A percentile compares a stretch with the other conserved stretches of the same genome.
phyloP scores from a whole-genome alignment of 305 asterid genomes.

The Fraxinus sp. region DNA sequence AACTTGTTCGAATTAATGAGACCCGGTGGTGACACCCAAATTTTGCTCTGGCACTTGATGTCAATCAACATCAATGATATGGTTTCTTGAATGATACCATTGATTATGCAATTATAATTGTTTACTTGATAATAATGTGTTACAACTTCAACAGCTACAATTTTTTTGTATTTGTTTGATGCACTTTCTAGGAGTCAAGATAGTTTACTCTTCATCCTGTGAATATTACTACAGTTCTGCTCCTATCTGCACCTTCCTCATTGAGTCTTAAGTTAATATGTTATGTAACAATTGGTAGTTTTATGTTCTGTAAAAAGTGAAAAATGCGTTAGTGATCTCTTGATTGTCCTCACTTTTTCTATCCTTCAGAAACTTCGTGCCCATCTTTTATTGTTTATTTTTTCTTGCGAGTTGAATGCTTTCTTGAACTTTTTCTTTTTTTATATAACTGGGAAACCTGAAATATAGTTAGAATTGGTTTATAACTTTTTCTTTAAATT shows the following conservation, averaged over 20 bases:
- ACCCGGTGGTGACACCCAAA: not conserved
- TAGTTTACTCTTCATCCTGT: no score
- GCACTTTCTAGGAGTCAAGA: no score
- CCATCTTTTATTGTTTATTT: not conserved
- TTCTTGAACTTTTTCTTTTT: not conserved
- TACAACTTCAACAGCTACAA: no score
- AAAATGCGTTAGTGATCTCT: not conserved
- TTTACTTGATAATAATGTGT: not conserved
- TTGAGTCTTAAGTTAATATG: no score
- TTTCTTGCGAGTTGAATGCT: not conserved
- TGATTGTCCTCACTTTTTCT: not conserved
- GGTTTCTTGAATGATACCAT: not conserved
- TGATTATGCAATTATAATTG: not conserved
- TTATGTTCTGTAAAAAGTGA: no score
- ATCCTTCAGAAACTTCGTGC: not conserved
- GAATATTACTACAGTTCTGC: no score
- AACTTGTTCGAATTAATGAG: not conserved
- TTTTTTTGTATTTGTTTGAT: no score
- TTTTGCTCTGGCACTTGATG: not conserved
- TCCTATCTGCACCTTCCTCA: no score
- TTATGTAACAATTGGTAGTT: no score
- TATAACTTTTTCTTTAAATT: no score
- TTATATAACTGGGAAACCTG: not conserved
- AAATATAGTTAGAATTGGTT: not conserved
- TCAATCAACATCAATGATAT: not conserved